phyloP scores from a whole-genome alignment of 192 early-diverging fungal species.

The Backusella psychrophila region DNA sequence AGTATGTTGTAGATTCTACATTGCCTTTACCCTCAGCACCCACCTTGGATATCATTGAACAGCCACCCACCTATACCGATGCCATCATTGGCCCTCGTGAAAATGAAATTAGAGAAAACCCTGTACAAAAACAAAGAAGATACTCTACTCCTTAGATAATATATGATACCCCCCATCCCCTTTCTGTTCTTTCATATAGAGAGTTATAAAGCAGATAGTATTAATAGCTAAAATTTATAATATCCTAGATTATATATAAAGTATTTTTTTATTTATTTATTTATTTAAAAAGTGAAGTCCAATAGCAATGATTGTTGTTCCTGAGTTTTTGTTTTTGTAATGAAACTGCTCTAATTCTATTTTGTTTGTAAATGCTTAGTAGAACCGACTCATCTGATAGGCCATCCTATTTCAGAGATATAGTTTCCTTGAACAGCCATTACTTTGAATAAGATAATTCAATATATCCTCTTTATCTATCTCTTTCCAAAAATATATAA shows the following conservation, averaged over 20 bases:
- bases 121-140: not conserved
- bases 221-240: not conserved
- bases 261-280: not conserved
- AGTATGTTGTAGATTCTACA: not conserved
- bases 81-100: not conserved
- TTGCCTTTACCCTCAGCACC: not conserved
- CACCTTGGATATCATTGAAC: not conserved
- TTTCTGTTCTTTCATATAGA: not conserved
- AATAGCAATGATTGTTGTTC: not conserved
- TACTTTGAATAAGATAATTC: too few relatives aligned
- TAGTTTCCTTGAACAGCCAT: too few relatives aligned
- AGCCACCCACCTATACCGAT: conserved; percentile 11
- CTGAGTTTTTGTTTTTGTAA: not conserved
- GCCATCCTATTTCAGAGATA: too few relatives aligned
- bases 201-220: not conserved
- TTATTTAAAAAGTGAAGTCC: not conserved
- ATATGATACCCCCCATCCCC: not conserved
- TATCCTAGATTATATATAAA: not conserved
- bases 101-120: not conserved
- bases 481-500: too few relatives aligned
- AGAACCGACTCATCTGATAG: too few relatives aligned
- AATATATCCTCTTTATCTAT: too few relatives aligned
- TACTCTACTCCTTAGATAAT: not conserved
- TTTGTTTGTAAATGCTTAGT: too few relatives aligned
- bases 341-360: not conserved